Percentiles rank a stretch among this genome's conserved stretches.
Conservation (phyloP, 306 rosid species). For the Prunus padus region DNA sequence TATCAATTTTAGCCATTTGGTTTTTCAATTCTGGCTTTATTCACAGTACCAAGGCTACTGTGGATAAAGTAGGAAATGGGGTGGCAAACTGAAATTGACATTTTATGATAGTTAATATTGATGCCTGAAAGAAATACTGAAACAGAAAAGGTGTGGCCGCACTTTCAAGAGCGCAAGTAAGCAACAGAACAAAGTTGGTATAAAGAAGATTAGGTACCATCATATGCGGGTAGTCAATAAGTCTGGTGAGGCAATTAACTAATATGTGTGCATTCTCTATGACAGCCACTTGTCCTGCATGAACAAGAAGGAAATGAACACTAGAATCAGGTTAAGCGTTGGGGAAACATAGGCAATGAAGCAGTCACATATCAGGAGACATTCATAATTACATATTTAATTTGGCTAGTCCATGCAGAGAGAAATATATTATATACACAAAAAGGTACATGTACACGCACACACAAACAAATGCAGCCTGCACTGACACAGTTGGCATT, state of each 20-base stretch:
- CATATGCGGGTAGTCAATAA: constrained; percentile 70
- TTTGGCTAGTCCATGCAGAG: background rate
- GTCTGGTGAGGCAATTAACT: constrained; percentile 56
- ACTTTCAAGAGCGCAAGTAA: constrained; percentile 9
- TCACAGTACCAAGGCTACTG: no score
- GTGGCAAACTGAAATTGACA: background rate
- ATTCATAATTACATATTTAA: background rate
- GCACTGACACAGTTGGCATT: constrained; percentile 24
- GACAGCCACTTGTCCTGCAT: constrained; percentile 72
- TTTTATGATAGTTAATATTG: background rate
- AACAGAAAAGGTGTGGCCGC: background rate
- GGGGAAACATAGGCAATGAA: background rate
- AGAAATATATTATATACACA: background rate
- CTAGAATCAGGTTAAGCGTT: background rate
- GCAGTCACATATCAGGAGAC: background rate
- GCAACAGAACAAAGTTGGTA: constrained; percentile 17
- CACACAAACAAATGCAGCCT: background rate
- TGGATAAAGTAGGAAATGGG: background rate
- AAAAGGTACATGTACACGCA: background rate
- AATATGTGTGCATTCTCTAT: constrained; percentile 64
- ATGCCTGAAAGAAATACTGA: background rate
- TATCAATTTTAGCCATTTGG: background rate
- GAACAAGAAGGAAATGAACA: constrained; percentile 19
- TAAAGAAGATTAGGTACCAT: constrained; percentile 50
- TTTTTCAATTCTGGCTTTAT: background rate